Percentiles rank a stretch among this genome's conserved stretches.
Conservation (phyloP, 805 yeast species). For the Wickerhamiella allomyrinae region DNA sequence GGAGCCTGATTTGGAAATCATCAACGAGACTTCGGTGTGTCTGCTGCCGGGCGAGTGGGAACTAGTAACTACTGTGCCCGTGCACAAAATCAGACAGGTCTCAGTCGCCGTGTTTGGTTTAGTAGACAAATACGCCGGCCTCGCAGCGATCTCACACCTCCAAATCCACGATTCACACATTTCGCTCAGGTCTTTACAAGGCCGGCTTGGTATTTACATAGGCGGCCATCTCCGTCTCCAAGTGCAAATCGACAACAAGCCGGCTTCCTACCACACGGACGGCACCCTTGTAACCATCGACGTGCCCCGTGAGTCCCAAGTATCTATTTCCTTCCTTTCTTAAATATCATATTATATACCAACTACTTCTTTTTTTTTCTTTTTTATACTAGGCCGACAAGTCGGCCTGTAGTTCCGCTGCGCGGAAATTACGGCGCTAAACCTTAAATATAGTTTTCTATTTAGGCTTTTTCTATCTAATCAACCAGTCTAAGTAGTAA, state of each 20-base stretch:
- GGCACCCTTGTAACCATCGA: too few species aligned
- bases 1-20: background rate
- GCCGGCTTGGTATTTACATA: background rate
- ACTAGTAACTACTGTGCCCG: slow-evolving; percentile 5
- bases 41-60: slow-evolving; percentile 13
- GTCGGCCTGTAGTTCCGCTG: too few species aligned
- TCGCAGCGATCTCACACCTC: slow-evolving; percentile 4
- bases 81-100: slow-evolving; percentile 1
- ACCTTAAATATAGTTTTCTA: too few species aligned
- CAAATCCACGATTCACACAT: background rate
- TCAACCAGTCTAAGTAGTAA: too few species aligned
- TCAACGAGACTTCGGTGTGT: background rate
- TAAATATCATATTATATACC: too few species aligned
- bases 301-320: too few species aligned
- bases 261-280: background rate
- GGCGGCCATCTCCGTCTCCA: background rate
- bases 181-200: background rate
- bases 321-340: too few species aligned
- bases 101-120: slow-evolving; percentile 10
- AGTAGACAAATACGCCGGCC: slow-evolving; percentile 10
- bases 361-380: too few species aligned
- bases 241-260: background rate
- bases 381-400: too few species aligned
- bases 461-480: too few species aligned
- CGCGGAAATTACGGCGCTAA: too few species aligned